phyloP scores from a whole-genome alignment of 2,329 filamentous ascomycete genomes.

The Sporothrix variecibatus region DNA sequence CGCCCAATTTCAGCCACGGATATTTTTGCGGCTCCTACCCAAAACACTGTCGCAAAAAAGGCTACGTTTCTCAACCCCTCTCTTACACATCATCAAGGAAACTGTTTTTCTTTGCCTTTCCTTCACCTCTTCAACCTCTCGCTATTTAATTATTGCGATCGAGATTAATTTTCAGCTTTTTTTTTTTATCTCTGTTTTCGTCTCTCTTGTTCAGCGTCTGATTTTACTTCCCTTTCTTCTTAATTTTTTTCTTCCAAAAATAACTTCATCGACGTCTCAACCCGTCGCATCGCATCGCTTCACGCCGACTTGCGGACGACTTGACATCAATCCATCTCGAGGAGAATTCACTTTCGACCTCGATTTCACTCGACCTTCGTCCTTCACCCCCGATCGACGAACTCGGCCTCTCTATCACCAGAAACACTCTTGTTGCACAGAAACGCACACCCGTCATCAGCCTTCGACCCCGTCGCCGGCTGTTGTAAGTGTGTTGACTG shows the following conservation, averaged over 20 bases:
- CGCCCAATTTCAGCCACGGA: conserved; percentile 24
- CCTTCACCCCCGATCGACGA: conserved; percentile 20
- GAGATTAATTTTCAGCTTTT: conserved; percentile 21
- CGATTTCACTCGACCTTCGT: conserved; percentile 11
- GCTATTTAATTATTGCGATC: conserved; percentile 31
- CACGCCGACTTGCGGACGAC: conserved; percentile 23
- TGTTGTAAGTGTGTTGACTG: conserved; percentile 33
- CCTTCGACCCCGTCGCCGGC: conserved; percentile 32
- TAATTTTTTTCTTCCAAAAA: not conserved
- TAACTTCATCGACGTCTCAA: not conserved
- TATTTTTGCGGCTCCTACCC: conserved; percentile 28
- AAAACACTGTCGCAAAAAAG: conserved; percentile 24
- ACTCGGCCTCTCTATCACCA: conserved; percentile 18
- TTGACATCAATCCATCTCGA: not conserved
- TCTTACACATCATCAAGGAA: not conserved
- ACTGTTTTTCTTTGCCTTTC: conserved; percentile 18
- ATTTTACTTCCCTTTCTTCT: conserved; percentile 7
- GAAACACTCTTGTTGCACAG: conserved; percentile 6
- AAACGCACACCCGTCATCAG: conserved; percentile 31
- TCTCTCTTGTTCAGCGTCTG: conserved; percentile 14
- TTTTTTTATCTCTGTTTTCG: not conserved
- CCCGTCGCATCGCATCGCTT: conserved; percentile 26
- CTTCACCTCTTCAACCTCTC: conserved; percentile 24
- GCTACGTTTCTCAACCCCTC: conserved; percentile 19
- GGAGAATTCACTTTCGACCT: conserved; percentile 28